These are phyloP conservation scores for Crotalaria pallida DNA, from an alignment of 306 rosid genomes.

Conservation along the genomic window DNA sequence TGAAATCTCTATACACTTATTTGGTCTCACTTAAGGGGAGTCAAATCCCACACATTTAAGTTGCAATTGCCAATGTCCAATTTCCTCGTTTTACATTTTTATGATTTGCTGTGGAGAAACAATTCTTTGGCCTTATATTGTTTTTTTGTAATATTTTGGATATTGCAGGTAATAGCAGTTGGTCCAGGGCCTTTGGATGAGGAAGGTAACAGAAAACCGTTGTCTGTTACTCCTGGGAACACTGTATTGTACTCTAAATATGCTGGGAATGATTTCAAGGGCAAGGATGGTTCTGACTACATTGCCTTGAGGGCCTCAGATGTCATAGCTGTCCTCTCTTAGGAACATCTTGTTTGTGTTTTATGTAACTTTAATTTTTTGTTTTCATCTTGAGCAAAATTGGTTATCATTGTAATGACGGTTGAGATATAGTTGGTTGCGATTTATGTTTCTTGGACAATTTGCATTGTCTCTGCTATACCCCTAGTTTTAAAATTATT, in stretches of 20 bases:
- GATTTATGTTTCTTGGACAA: background rate
- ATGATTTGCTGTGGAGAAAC: background rate
- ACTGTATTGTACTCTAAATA: constrained; percentile 82
- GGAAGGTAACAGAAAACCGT: constrained; percentile 65
- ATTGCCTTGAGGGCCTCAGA: constrained; percentile 69
- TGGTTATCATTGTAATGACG: constrained; percentile 24
- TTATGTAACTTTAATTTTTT: constrained; percentile 7
- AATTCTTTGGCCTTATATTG: background rate
- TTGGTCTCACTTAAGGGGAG: no score
- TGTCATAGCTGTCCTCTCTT: constrained; percentile 72
- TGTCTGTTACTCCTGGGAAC: constrained; percentile 44
- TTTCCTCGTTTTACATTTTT: background rate
- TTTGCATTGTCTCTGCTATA: background rate
- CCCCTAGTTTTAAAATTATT: background rate
- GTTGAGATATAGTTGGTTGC: constrained; percentile 22
- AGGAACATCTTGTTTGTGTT: constrained; percentile 18
- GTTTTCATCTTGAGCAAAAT: constrained; percentile 4
- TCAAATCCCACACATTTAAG: background rate
- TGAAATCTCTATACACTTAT: no score
- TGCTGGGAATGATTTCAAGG: constrained; percentile 80
- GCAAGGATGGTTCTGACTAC: constrained; percentile 80
- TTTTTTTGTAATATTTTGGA: background rate
- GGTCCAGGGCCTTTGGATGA: constrained; percentile 71
- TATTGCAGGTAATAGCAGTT: constrained; percentile 55
- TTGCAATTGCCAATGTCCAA: background rate